phyloP scores from a whole-genome alignment of 164 flowering plant species.

The Macadamia integrifolia region DNA sequence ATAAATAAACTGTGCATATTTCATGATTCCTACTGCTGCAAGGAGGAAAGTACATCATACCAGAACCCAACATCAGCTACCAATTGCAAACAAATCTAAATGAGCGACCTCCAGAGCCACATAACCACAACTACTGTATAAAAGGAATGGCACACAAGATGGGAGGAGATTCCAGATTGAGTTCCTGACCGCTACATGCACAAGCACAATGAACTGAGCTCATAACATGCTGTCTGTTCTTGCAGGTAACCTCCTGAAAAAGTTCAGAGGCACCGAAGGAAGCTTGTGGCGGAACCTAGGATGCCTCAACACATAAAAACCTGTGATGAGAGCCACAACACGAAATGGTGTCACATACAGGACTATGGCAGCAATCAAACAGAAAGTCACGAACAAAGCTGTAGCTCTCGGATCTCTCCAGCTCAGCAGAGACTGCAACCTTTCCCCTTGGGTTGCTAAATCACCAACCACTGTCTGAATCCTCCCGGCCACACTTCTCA shows the following conservation, averaged over 20 bases:
- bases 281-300: conserved; percentile 71
- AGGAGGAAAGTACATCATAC: conserved; percentile 13
- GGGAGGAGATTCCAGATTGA: not conserved
- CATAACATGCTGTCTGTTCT: conserved; percentile 62
- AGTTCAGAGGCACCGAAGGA: conserved; percentile 61
- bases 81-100: conserved; percentile 8
- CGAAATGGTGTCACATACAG: conserved; percentile 66
- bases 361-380: conserved; percentile 56
- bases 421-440: conserved; percentile 61
- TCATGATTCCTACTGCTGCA: conserved; percentile 20
- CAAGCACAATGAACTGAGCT: conserved; percentile 9
- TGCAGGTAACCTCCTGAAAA: conserved; percentile 67
- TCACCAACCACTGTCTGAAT: conserved; percentile 76
- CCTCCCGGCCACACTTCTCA: conserved; percentile 66
- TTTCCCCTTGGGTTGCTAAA: conserved; percentile 74
- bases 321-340: conserved; percentile 45
- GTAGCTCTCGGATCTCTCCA: conserved; percentile 82
- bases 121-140: conserved; percentile 2
- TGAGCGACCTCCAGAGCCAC: conserved; percentile 12
- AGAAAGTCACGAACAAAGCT: conserved; percentile 49
- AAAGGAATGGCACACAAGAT: not conserved
- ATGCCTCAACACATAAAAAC: conserved; percentile 54
- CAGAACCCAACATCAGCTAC: conserved; percentile 16
- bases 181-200: too few relatives aligned
- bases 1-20: conserved; percentile 5